A percentile compares a stretch with the other conserved stretches of the same genome.
Evolutionary conservation across 2,329 filamentous ascomycete genomes (phyloP).

Genomic region (Volutella citrinella): DNA sequence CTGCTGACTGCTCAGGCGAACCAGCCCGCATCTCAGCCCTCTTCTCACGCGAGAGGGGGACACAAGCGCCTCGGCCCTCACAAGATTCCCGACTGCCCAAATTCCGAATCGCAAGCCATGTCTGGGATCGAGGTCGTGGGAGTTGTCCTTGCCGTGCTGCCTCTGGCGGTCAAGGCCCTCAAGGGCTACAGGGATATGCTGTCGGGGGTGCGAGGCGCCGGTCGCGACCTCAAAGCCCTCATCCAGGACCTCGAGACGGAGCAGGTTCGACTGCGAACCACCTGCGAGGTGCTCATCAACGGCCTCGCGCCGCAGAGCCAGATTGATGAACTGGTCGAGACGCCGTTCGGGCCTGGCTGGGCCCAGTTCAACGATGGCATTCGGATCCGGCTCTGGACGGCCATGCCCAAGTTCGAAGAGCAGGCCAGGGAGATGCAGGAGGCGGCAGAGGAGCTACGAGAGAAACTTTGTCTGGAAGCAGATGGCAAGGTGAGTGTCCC

Average conservation of each 20-base stretch:
- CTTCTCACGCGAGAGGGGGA: too few species aligned
- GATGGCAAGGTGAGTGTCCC: slow-evolving; percentile 3
- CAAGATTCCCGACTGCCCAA: neutral
- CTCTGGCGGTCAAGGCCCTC: slow-evolving; percentile 5
- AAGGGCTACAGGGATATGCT: slow-evolving; percentile 2
- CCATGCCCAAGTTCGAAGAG: neutral
- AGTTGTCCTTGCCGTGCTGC: slow-evolving; percentile 4
- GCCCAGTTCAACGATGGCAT: slow-evolving; percentile 1
- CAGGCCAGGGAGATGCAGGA: slow-evolving; percentile 1
- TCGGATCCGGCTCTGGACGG: slow-evolving; percentile 2
- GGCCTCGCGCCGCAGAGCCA: slow-evolving; percentile 2
- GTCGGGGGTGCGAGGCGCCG: neutral
- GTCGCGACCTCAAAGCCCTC: slow-evolving; percentile 1
- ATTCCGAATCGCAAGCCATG: neutral
- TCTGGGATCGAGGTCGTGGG: slow-evolving; percentile 9
- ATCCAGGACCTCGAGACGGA: slow-evolving; percentile 7
- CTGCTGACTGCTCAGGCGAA: too few species aligned
- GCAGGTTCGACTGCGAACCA: slow-evolving; percentile 7
- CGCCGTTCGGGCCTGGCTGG: slow-evolving; percentile 7
- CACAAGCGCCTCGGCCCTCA: too few species aligned
- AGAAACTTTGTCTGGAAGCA: neutral
- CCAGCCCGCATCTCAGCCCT: too few species aligned
- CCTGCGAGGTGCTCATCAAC: slow-evolving; percentile 6
- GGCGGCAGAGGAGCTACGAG: slow-evolving; percentile 1
- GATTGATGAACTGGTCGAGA: slow-evolving; percentile 6